Conservation (phyloP, 768 basidiomycete species). For the Boletus huronensis region DNA sequence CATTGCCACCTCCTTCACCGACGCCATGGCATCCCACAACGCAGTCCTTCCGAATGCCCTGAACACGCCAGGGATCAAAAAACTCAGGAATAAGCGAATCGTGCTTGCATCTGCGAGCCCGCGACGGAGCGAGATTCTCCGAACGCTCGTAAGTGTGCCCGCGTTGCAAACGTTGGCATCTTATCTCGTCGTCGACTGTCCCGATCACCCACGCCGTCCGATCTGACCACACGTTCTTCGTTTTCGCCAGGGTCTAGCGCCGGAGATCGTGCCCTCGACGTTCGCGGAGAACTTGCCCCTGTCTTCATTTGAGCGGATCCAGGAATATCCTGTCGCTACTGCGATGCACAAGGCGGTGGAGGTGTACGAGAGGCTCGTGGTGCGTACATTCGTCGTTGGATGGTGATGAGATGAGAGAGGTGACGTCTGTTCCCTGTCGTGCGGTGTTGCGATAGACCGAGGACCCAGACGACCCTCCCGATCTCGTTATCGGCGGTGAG, state of each 20-base stretch:
- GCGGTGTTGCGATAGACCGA: constrained; percentile 32
- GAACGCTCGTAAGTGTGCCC: constrained; percentile 55
- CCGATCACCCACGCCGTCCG: background rate
- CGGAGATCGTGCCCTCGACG: constrained; percentile 69
- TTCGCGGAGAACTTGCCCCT: constrained; percentile 79
- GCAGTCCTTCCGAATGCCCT: constrained; percentile 63
- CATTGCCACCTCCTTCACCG: background rate
- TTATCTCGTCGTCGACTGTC: background rate
- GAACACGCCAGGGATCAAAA: constrained; percentile 55
- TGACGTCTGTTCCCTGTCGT: background rate
- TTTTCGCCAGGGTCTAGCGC: constrained; percentile 50
- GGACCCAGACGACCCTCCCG: constrained; percentile 66
- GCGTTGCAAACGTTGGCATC: background rate
- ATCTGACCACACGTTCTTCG: background rate
- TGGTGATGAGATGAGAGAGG: background rate
- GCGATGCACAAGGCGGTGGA: constrained; percentile 80
- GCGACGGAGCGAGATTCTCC: constrained; percentile 78
- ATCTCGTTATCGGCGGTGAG: constrained; percentile 75
- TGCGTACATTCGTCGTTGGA: constrained; percentile 28
- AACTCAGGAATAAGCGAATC: constrained; percentile 71
- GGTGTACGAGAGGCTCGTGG: constrained; percentile 82
- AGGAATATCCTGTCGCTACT: constrained; percentile 74
- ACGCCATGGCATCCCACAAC: constrained; percentile 34
- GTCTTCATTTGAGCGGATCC: constrained; percentile 62
- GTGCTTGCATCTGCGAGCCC: constrained; percentile 87